phyloP scores from a whole-genome alignment of 441 rosid species.

The Eugenia klotzschiana region DNA sequence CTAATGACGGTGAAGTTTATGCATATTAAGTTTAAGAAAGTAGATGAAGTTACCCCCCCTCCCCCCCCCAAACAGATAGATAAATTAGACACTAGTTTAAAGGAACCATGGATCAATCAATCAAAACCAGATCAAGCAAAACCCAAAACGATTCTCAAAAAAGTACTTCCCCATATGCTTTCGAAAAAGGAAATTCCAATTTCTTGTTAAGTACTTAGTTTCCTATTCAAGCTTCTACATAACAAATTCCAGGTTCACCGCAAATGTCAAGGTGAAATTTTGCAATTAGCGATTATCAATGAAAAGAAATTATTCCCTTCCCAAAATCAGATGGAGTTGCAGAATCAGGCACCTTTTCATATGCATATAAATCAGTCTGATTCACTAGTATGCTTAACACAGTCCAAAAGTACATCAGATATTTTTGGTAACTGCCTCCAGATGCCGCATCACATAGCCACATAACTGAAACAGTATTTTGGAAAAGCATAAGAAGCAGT shows the following conservation, averaged over 20 bases:
- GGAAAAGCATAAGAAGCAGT: not conserved
- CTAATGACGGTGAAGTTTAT: slow-evolving; percentile 19
- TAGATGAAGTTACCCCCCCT: not conserved
- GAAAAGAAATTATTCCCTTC: not conserved
- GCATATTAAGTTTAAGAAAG: not conserved
- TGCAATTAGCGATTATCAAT: not conserved
- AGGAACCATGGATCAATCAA: not conserved
- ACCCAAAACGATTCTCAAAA: not conserved
- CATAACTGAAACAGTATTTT: not conserved
- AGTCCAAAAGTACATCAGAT: not conserved
- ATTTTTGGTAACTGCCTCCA: not conserved
- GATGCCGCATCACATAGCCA: not conserved
- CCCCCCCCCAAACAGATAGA: too few species aligned
- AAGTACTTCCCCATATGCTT: not conserved
- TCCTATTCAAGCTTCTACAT: not conserved
- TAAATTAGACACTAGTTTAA: not conserved
- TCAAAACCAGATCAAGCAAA: not conserved
- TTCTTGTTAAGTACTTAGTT: not conserved
- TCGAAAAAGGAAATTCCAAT: not conserved
- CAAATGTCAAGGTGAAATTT: not conserved
- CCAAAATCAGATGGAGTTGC: not conserved
- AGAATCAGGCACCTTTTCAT: not conserved
- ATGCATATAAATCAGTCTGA: not conserved
- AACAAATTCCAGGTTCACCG: not conserved
- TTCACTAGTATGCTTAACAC: not conserved